Evolutionary conservation across 805 yeast genomes (phyloP), one percentile per base, ranked within the genome.

Genomic region (Starmerella bombicola): DNA sequence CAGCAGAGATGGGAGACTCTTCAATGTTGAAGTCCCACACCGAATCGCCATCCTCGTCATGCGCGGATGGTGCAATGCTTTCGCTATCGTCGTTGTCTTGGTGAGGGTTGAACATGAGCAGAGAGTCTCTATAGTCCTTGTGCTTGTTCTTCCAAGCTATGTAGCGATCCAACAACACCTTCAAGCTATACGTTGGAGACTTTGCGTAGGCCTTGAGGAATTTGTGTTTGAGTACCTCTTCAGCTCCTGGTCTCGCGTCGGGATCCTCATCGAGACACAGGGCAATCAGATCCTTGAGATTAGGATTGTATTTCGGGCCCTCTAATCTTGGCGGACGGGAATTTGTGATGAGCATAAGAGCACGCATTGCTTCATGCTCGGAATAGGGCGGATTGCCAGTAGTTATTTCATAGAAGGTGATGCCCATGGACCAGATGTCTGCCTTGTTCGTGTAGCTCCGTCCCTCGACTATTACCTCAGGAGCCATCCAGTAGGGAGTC

Each of bases 341-440:
- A 50, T 85, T 82, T 1, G 95, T 82, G 37, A 91, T 85, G 60
- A 91, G 65, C 55, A 84, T 86, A 85, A 91, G 81, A 1, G 96
- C 98, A 63, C 95, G 71, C 65, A 80, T 67, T 0, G 95, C 95
- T 55, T 88, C 98, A 50, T 82, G 81, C 46, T 91, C 96, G 54
- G 95, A 78, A 56, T 86, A 86, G 0, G 99, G 99, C 4, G 99
- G 99, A 52, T 83, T 84, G 0, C 98, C 97, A 0, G 97, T 86
- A 8, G 94, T 93, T 49, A 88, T 78, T 60, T 91, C 99, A 62
- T 77, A 91, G 7, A 85, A 68, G 0, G 98, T 88, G 46, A 91
- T 83, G 13, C 99, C 99, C 35, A 88, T 60, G 0, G 97, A 86
- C 99, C 99, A 91, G 6, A 91, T 82, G 60, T 91, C 99, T 1